Conservation (phyloP, 768 basidiomycete genomes). For the Tricholoma hemisulphureum region DNA sequence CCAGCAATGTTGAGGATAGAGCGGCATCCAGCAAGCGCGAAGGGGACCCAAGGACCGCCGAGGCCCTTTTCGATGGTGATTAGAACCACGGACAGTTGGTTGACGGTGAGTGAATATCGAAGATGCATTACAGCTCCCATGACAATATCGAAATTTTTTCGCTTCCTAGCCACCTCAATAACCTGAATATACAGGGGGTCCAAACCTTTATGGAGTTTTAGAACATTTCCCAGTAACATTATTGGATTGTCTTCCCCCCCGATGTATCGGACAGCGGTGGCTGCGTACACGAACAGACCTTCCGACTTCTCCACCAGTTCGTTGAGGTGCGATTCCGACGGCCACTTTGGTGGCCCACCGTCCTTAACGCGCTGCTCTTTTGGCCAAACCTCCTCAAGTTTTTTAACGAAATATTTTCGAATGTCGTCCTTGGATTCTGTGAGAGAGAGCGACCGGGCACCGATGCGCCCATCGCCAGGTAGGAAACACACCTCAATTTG, state of each 20-base stretch:
- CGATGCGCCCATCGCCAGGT: not conserved
- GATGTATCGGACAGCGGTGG: no score
- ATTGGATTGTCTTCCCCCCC: no score
- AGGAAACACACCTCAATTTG: not conserved
- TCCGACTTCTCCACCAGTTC: constrained; percentile 1
- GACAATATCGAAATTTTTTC: not conserved
- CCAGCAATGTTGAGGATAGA: not conserved
- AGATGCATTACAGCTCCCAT: constrained; percentile 4
- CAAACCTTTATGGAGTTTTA: constrained; percentile 1
- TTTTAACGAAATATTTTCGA: not conserved
- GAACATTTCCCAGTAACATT: no score
- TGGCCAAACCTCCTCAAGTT: not conserved
- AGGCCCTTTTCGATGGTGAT: not conserved
- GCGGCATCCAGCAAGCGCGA: not conserved
- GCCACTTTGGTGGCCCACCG: not conserved
- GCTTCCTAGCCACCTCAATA: constrained; percentile 3
- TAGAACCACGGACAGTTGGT: not conserved
- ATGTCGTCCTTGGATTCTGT: no score
- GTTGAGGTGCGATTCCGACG: not conserved
- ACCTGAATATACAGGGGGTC: constrained; percentile 5
- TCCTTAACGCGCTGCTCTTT: not conserved
- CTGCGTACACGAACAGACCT: no score
- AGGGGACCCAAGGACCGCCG: not conserved
- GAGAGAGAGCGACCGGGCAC: not conserved
- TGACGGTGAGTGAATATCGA: constrained; percentile 1